These are phyloP conservation scores for Cyberlindnera maritima DNA, from an alignment of 805 yeast species.

Conservation along the genomic window DNA sequence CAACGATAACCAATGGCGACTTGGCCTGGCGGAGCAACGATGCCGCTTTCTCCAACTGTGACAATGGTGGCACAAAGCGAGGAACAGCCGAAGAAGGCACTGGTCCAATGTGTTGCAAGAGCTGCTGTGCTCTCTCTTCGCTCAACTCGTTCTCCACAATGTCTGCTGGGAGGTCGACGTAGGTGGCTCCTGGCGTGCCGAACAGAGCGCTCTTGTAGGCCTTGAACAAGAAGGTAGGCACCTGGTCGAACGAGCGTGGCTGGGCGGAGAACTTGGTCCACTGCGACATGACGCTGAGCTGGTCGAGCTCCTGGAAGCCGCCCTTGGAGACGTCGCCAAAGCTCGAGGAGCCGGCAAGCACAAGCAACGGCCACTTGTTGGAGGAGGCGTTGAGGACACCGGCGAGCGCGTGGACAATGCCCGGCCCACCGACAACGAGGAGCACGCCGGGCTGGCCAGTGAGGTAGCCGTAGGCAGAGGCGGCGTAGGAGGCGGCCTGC, in stretches of 20 bases:
- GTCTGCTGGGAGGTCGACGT: slow-evolving; percentile 65
- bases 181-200: slow-evolving; percentile 61
- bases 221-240: slow-evolving; percentile 41
- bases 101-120: slow-evolving; percentile 10
- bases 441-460: slow-evolving; percentile 65
- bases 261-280: slow-evolving; percentile 52
- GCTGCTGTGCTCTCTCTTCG: not conserved
- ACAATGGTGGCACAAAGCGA: slow-evolving; percentile 34
- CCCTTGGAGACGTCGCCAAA: slow-evolving; percentile 50
- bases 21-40: slow-evolving; percentile 33
- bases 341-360: slow-evolving; percentile 62
- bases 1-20: slow-evolving; percentile 55
- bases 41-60: slow-evolving; percentile 36
- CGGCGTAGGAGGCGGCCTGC: slow-evolving; percentile 75
- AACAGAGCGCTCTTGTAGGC: slow-evolving; percentile 43
- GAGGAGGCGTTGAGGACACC: slow-evolving; percentile 62
- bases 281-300: slow-evolving; percentile 45
- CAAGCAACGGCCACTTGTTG: slow-evolving; percentile 64
- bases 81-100: slow-evolving; percentile 25
- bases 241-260: slow-evolving; percentile 33
- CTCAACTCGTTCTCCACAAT: slow-evolving; percentile 34
- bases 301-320: slow-evolving; percentile 72
- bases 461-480: slow-evolving; percentile 65
- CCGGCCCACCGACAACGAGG: slow-evolving; percentile 76
- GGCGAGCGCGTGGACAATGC: slow-evolving; percentile 63